Evolutionary conservation across 2,329 filamentous ascomycete species (phyloP).

Genomic region (Sporothrix variecibatus): DNA sequence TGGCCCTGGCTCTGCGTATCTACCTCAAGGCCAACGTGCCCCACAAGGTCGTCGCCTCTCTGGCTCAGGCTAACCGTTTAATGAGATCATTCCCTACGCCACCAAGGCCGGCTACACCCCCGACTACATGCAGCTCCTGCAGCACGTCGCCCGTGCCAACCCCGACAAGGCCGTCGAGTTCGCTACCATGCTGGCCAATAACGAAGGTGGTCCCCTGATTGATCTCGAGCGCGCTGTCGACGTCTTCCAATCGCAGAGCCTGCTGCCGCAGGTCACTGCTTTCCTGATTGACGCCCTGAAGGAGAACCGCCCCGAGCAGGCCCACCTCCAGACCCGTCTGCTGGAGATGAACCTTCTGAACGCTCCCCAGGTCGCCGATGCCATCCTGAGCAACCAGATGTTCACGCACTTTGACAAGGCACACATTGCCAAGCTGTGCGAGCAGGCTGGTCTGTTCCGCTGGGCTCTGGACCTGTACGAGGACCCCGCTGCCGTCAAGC

Average conservation of each 20-base stretch:
- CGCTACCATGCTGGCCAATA: constrained; percentile 85
- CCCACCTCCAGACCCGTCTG: constrained; percentile 86
- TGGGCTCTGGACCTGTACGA: constrained; percentile 94
- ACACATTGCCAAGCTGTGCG: constrained; percentile 86
- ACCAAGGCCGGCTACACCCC: constrained; percentile 84
- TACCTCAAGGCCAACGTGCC: constrained; percentile 89
- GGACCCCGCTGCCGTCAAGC: constrained; percentile 85
- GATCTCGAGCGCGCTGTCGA: constrained; percentile 95
- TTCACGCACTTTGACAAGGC: constrained; percentile 95
- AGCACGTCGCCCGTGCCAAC: constrained; percentile 88
- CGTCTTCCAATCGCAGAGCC: constrained; percentile 96
- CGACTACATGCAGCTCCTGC: constrained; percentile 89
- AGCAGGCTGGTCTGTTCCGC: constrained; percentile 84
- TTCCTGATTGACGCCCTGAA: constrained; percentile 95
- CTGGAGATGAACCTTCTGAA: constrained; percentile 98
- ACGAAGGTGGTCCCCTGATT: constrained; percentile 82
- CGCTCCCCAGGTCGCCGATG: constrained; percentile 95
- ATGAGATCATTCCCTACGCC: constrained; percentile 92
- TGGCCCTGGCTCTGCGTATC: constrained; percentile 82
- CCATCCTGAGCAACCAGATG: constrained; percentile 97
- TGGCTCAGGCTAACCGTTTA: constrained; percentile 94
- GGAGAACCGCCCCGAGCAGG: constrained; percentile 92
- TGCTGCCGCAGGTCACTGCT: constrained; percentile 97
- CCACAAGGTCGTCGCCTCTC: constrained; percentile 91
- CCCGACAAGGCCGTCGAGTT: constrained; percentile 95